Conservation (phyloP, 192 early-diverging fungal genomes). For the Podila clonocystis region DNA sequence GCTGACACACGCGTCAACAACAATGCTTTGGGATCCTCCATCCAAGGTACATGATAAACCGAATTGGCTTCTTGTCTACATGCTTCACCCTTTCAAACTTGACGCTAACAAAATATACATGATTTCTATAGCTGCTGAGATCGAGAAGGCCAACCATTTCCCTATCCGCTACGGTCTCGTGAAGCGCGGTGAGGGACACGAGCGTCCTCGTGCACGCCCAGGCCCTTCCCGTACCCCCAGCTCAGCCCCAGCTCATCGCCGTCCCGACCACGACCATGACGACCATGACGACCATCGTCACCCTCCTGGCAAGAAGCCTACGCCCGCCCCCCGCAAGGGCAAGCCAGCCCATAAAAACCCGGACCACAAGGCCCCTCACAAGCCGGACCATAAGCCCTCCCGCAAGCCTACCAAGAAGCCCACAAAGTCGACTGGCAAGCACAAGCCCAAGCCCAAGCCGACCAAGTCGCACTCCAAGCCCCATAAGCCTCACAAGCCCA, state of each 20-base stretch:
- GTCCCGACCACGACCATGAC: neutral
- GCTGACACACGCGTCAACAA: neutral
- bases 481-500: constrained; percentile 14
- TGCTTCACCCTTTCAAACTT: neutral
- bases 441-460: neutral
- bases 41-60: neutral
- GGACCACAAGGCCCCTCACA: constrained; percentile 1
- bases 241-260: neutral
- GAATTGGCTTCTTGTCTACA: neutral
- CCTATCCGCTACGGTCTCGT: neutral
- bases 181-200: constrained; percentile 5
- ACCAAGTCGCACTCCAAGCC: neutral
- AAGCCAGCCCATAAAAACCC: neutral
- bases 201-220: constrained; percentile 26
- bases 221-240: constrained; percentile 16
- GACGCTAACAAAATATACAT: neutral
- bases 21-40: neutral
- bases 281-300: constrained; percentile 10
- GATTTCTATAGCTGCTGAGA: neutral
- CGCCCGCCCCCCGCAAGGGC: neutral
- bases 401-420: constrained; percentile 1
- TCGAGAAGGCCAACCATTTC: neutral
- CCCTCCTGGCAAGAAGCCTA: constrained; percentile 1
- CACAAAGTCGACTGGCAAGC: too few species aligned
- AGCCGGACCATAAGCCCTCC: neutral